Conservation (phyloP, 371 early-diverging fungal species). For the Dentiscutata heterogama region DNA sequence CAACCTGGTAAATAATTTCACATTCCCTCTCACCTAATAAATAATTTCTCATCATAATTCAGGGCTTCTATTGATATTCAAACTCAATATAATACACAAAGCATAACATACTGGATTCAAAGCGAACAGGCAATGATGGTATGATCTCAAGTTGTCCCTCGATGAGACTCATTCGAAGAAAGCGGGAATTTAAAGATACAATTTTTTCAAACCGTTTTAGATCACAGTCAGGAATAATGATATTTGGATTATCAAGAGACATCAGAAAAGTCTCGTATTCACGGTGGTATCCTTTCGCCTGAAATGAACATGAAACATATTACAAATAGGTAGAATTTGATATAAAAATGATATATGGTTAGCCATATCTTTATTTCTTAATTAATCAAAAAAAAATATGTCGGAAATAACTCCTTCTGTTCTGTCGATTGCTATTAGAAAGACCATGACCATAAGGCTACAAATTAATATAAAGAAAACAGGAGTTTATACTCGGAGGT, state of each 20-base stretch:
- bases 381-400: background rate
- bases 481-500: background rate
- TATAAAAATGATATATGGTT: background rate
- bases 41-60: background rate
- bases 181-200: background rate
- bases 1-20: conserved; percentile 5
- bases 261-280: background rate
- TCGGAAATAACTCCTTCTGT: background rate
- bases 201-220: background rate
- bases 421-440: background rate
- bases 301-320: background rate
- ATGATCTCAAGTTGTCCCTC: background rate
- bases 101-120: background rate
- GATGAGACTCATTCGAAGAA: conserved; percentile 11
- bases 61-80: background rate
- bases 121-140: background rate
- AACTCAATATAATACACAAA: background rate
- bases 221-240: background rate
- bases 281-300: background rate
- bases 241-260: background rate
- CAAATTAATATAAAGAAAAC: background rate
- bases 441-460: background rate
- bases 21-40: conserved; percentile 12
- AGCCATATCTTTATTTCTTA: background rate
- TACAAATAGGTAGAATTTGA: background rate